Percentiles rank a stretch among this genome's conserved stretches.
These are phyloP conservation scores for Agrocybe praecox DNA, from an alignment of 768 basidiomycete genomes.

Conservation along the genomic window DNA sequence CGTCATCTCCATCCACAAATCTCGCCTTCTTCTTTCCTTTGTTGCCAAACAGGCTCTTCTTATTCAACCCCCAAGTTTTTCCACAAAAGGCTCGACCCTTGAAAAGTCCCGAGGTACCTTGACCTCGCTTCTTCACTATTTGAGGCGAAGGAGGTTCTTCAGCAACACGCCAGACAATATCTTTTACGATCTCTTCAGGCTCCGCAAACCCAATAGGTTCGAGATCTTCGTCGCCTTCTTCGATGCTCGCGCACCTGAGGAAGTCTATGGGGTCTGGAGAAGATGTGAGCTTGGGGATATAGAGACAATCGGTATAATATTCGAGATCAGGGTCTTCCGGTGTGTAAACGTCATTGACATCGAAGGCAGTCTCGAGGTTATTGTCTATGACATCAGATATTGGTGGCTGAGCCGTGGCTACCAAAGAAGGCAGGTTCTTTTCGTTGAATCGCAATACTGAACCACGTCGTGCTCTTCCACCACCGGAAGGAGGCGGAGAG, in stretches of 20 bases:
- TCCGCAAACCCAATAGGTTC: slow-evolving; percentile 10
- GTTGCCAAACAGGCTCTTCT: background rate
- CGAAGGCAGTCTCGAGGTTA: slow-evolving; percentile 20
- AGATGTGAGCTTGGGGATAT: slow-evolving; percentile 17
- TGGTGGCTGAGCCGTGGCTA: background rate
- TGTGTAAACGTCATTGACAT: slow-evolving; percentile 27
- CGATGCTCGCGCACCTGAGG: slow-evolving; percentile 17
- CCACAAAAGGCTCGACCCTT: slow-evolving; percentile 8
- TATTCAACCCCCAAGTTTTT: background rate
- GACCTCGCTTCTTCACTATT: slow-evolving; percentile 20
- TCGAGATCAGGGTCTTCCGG: slow-evolving; percentile 27
- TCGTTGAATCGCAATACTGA: slow-evolving; percentile 6
- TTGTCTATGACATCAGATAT: background rate
- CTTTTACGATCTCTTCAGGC: background rate
- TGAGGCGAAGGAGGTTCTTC: slow-evolving; percentile 40
- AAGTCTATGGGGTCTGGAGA: slow-evolving; percentile 29
- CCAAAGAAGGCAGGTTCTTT: background rate
- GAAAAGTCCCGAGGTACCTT: background rate
- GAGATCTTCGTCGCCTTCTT: slow-evolving; percentile 20
- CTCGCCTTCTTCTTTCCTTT: slow-evolving; percentile 17
- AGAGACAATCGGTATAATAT: slow-evolving; percentile 21
- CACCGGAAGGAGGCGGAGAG: background rate
- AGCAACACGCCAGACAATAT: slow-evolving; percentile 32
- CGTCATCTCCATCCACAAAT: slow-evolving; percentile 10
- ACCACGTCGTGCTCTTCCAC: slow-evolving; percentile 8